phyloP scores from a whole-genome alignment of 75 land plant species.

The Cunninghamia lanceolata region DNA sequence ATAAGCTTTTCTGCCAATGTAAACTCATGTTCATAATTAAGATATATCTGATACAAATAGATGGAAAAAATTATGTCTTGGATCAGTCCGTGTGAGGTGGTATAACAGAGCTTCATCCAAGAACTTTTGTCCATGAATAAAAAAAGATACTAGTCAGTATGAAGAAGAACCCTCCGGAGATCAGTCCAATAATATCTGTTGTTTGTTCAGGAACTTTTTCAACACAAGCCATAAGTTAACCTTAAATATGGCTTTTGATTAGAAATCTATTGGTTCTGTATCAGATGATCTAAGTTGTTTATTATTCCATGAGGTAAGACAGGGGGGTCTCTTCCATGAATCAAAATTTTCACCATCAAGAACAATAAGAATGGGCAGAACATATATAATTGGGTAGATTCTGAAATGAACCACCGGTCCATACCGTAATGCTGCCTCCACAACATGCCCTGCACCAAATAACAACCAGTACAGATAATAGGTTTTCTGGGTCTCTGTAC shows the following conservation, averaged over 20 bases:
- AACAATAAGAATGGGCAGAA: conserved; percentile 69
- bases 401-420: conserved; percentile 96
- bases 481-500: not conserved
- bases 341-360: conserved; percentile 41
- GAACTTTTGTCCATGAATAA: conserved; percentile 66
- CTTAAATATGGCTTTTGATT: conserved; percentile 3
- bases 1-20: conserved; percentile 72
- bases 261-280: not conserved
- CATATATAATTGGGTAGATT: conserved; percentile 95
- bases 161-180: conserved; percentile 80
- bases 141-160: conserved; percentile 59
- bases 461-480: conserved; percentile 9
- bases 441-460: conserved; percentile 48
- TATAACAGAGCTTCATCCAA: conserved; percentile 88
- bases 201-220: conserved; percentile 34
- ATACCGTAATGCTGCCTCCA: conserved; percentile 97
- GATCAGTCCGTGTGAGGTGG: conserved; percentile 98
- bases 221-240: conserved; percentile 14
- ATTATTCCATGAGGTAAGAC: conserved; percentile 28
- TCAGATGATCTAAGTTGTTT: conserved; percentile 1
- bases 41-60: conserved; percentile 93
- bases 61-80: conserved; percentile 98
- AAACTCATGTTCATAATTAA: conserved; percentile 61
- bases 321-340: conserved; percentile 25
- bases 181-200: conserved; percentile 58